phyloP scores from a whole-genome alignment of 345 rosid species.

The Abelmoschus esculentus region DNA sequence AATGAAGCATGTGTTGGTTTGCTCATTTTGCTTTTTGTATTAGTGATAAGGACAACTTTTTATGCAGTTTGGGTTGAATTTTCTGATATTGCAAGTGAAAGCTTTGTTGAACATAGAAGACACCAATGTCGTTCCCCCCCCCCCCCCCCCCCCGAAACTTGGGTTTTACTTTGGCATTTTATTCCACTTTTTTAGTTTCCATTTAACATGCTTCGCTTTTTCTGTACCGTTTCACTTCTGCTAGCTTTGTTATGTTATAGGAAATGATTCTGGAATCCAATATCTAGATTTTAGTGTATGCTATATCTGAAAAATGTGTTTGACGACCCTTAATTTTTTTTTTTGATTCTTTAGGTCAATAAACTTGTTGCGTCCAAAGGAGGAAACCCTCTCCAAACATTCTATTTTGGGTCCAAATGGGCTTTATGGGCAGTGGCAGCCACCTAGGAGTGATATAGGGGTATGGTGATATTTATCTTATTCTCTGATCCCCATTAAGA shows the following conservation, averaged over 20 bases:
- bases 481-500: constrained; percentile 7
- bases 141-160: background rate
- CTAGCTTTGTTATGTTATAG: background rate
- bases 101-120: background rate
- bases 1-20: background rate
- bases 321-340: constrained; percentile 2
- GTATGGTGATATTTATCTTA: constrained; percentile 28
- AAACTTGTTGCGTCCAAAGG: constrained; percentile 53
- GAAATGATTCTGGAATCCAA: background rate
- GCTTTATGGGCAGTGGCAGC: constrained; percentile 77
- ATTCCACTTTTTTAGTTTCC: background rate
- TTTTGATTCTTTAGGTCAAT: constrained; percentile 46
- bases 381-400: constrained; percentile 84
- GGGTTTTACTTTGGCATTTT: background rate
- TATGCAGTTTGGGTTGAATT: background rate
- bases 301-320: constrained; percentile 2
- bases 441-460: constrained; percentile 52
- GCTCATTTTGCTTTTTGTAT: background rate
- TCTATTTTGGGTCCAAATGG: constrained; percentile 88
- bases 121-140: background rate
- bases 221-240: background rate
- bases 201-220: background rate
- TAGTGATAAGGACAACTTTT: constrained; percentile 7
- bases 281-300: background rate
- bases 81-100: background rate